Conservation (phyloP, 768 basidiomycete species). For the Boletus vermiculosoides region DNA sequence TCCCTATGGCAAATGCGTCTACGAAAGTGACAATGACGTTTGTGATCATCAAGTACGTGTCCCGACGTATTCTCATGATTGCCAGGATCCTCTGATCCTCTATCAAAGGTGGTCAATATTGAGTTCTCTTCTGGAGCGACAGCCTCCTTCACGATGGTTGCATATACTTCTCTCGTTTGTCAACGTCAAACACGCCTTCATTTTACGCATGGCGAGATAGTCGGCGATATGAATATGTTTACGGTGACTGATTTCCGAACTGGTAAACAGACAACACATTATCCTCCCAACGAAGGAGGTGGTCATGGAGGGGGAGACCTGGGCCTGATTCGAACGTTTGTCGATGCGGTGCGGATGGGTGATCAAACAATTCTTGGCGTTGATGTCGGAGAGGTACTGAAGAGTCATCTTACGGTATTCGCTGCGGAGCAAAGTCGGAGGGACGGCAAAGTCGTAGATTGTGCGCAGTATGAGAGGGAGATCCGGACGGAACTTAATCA, state of each 20-base stretch:
- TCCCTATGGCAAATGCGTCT: slow-evolving; percentile 81
- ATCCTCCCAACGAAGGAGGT: slow-evolving; percentile 58
- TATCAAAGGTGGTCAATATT: slow-evolving; percentile 70
- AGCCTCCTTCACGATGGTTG: slow-evolving; percentile 87
- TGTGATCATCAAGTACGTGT: slow-evolving; percentile 72
- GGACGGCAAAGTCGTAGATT: slow-evolving; percentile 70
- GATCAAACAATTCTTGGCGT: slow-evolving; percentile 68
- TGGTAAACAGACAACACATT: slow-evolving; percentile 40
- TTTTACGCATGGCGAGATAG: slow-evolving; percentile 83
- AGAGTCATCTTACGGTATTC: slow-evolving; percentile 82
- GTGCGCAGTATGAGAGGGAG: slow-evolving; percentile 57
- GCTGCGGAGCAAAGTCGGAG: slow-evolving; percentile 78
- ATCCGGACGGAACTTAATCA: slow-evolving; percentile 37
- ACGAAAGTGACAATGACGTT: slow-evolving; percentile 82
- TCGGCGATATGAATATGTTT: slow-evolving; percentile 80
- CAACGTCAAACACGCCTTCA: slow-evolving; percentile 82
- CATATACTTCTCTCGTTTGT: slow-evolving; percentile 76
- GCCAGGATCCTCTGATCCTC: neutral
- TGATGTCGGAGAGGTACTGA: slow-evolving; percentile 63
- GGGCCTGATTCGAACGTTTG: slow-evolving; percentile 72
- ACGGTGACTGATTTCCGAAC: slow-evolving; percentile 77
- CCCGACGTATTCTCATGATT: neutral
- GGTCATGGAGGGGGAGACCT: slow-evolving; percentile 84
- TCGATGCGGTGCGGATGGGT: slow-evolving; percentile 66
- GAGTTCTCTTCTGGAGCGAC: slow-evolving; percentile 82